These are phyloP conservation scores for Penicillium canescens DNA, from an alignment of 495 filamentous ascomycete genomes.

Conservation along the genomic window DNA sequence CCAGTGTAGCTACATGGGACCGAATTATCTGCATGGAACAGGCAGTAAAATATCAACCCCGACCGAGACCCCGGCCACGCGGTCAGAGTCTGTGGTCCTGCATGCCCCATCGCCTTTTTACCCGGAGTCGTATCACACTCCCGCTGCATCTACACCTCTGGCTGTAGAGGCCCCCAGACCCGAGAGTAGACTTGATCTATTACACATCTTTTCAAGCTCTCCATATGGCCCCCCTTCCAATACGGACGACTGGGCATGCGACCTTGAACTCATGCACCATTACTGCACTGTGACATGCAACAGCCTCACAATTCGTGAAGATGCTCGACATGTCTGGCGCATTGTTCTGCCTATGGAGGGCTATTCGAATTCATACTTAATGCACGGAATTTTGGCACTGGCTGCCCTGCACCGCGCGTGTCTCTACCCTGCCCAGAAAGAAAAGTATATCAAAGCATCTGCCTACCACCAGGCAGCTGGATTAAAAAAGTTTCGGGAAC, in stretches of 20 bases:
- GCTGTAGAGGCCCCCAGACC: not conserved
- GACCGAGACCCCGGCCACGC: slow-evolving; percentile 6
- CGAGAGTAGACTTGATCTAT: slow-evolving; percentile 11
- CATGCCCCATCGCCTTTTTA: not conserved
- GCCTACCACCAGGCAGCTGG: slow-evolving; percentile 26
- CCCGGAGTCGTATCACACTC: slow-evolving; percentile 1
- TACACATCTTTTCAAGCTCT: slow-evolving; percentile 9
- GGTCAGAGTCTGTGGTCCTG: slow-evolving; percentile 1
- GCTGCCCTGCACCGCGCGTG: slow-evolving; percentile 38
- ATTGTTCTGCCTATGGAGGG: slow-evolving; percentile 33
- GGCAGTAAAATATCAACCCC: not conserved
- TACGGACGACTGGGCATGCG: slow-evolving; percentile 23
- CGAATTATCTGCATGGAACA: not conserved
- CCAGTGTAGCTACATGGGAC: slow-evolving; percentile 18
- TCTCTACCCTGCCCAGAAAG: slow-evolving; percentile 12
- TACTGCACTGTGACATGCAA: slow-evolving; percentile 30
- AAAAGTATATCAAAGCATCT: slow-evolving; percentile 28
- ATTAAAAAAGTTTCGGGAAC: slow-evolving; percentile 21
- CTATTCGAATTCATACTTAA: slow-evolving; percentile 36
- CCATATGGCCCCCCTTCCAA: not conserved
- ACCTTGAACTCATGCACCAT: slow-evolving; percentile 38
- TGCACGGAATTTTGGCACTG: slow-evolving; percentile 43
- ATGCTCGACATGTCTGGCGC: slow-evolving; percentile 33
- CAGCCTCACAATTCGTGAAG: slow-evolving; percentile 20
- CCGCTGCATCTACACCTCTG: not conserved